Evolutionary conservation across 2,329 filamentous ascomycete genomes (phyloP).

Genomic region (Calonectria hongkongensis): DNA sequence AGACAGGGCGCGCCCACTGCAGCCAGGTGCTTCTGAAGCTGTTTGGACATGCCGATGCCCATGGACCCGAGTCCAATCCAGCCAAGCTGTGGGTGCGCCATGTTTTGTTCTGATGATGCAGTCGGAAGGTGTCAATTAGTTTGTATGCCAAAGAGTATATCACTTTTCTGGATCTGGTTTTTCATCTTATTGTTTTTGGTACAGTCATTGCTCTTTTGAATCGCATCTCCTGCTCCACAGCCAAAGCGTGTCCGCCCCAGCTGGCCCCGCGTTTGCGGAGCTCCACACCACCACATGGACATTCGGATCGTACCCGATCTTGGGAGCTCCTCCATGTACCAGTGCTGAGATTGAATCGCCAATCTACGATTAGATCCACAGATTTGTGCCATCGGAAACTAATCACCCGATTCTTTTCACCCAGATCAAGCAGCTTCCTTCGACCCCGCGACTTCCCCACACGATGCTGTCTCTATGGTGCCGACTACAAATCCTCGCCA

Average conservation of each 20-base stretch:
- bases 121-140: not conserved
- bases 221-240: not conserved
- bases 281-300: slow-evolving; percentile 12
- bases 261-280: slow-evolving; percentile 11
- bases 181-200: not conserved
- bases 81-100: slow-evolving; percentile 29
- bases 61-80: slow-evolving; percentile 64
- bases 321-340: slow-evolving; percentile 10
- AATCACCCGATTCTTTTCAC: not conserved
- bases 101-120: slow-evolving; percentile 7
- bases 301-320: slow-evolving; percentile 14
- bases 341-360: no score
- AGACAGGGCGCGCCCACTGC: slow-evolving; percentile 57
- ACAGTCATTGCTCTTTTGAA: slow-evolving; percentile 13
- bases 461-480: no score
- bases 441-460: not conserved
- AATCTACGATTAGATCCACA: slow-evolving; percentile 10
- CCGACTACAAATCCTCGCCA: not conserved
- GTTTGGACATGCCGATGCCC: slow-evolving; percentile 65
- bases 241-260: not conserved
- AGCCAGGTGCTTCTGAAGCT: slow-evolving; percentile 63
- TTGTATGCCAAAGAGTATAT: not conserved
- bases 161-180: not conserved
- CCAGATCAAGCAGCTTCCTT: not conserved
- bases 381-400: no score